These are phyloP conservation scores for Coemansia javaensis DNA, from an alignment of 192 early-diverging fungal genomes.

Conservation along the genomic window DNA sequence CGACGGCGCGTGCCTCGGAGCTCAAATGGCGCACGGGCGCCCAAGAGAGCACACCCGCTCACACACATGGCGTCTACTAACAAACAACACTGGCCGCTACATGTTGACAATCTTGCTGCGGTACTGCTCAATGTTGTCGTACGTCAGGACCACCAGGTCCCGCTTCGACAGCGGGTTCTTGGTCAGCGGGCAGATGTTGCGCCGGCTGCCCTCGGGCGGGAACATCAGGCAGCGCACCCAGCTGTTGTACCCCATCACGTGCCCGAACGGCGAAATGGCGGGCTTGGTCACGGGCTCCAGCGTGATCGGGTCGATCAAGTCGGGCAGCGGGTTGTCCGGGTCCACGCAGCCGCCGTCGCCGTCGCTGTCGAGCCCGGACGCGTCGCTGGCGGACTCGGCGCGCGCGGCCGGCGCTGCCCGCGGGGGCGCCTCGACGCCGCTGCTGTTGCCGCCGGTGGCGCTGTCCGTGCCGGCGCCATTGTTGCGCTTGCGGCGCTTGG, in stretches of 20 bases:
- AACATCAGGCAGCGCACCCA: conserved; percentile 82
- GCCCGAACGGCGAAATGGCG: conserved; percentile 92
- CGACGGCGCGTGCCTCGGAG: too few species aligned
- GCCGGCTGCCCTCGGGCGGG: conserved; percentile 65
- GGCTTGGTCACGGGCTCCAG: conserved; percentile 85
- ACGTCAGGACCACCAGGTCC: conserved; percentile 74
- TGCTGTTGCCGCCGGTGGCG: conserved; percentile 41
- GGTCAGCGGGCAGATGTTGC: conserved; percentile 90
- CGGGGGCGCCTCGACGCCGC: conserved; percentile 43
- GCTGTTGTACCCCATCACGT: conserved; percentile 83
- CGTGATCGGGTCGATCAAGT: conserved; percentile 92
- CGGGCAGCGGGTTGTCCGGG: conserved; percentile 78
- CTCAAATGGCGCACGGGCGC: too few species aligned
- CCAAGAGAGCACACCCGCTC: too few species aligned
- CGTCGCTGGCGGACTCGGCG: conserved; percentile 63
- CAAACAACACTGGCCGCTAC: conserved; percentile 6
- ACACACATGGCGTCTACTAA: too few species aligned
- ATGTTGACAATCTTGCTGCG: conserved; percentile 65
- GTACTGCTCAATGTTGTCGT: conserved; percentile 79
- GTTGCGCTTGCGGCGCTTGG: conserved; percentile 40
- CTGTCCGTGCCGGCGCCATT: conserved; percentile 18
- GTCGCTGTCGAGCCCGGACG: conserved; percentile 55
- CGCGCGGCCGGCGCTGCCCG: conserved; percentile 50
- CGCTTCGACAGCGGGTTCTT: conserved; percentile 91
- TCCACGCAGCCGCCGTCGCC: conserved; percentile 24